Percentiles rank a stretch among this genome's conserved stretches.
These are phyloP conservation scores for Tuber borchii DNA, from an alignment of 495 filamentous ascomycete genomes.

Conservation along the genomic window DNA sequence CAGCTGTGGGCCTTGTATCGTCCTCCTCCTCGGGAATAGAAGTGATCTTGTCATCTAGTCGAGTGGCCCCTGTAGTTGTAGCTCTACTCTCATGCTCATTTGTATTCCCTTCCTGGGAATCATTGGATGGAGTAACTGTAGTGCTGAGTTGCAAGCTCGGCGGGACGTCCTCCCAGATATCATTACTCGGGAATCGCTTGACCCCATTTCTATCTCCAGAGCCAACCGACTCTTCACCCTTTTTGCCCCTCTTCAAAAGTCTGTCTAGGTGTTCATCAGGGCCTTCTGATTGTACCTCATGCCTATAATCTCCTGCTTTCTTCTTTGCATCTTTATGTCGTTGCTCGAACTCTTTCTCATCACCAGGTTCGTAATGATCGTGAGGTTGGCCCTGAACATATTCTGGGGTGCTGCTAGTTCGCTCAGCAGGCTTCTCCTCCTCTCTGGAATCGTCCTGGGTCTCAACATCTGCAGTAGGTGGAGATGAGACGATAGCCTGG, in stretches of 20 bases:
- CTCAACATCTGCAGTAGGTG: slow-evolving; percentile 55
- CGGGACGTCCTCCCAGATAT: slow-evolving; percentile 95
- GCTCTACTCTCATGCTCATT: slow-evolving; percentile 35
- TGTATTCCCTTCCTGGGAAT: slow-evolving; percentile 47
- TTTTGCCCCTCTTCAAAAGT: slow-evolving; percentile 46
- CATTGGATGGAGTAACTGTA: slow-evolving; percentile 53
- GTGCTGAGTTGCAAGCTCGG: slow-evolving; percentile 75
- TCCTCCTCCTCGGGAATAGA: slow-evolving; percentile 12
- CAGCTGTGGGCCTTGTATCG: slow-evolving; percentile 41
- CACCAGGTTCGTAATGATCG: slow-evolving; percentile 44
- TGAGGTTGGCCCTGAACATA: slow-evolving; percentile 38
- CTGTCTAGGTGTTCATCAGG: slow-evolving; percentile 44
- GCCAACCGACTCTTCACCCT: slow-evolving; percentile 41
- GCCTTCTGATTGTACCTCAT: slow-evolving; percentile 22
- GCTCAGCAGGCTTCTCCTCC: slow-evolving; percentile 46
- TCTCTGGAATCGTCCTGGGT: slow-evolving; percentile 49
- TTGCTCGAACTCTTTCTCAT: slow-evolving; percentile 42
- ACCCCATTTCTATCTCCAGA: slow-evolving; percentile 47
- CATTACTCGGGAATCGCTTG: slow-evolving; percentile 80
- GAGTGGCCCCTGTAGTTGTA: slow-evolving; percentile 32
- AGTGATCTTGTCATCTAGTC: slow-evolving; percentile 30
- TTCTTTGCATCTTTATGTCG: slow-evolving; percentile 42
- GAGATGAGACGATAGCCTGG: slow-evolving; percentile 74
- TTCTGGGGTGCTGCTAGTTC: slow-evolving; percentile 29
- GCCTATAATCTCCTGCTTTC: slow-evolving; percentile 43